Evolutionary conservation across 495 filamentous ascomycete genomes (phyloP).

Genomic region (Hapsidospora chrysogenum): DNA sequence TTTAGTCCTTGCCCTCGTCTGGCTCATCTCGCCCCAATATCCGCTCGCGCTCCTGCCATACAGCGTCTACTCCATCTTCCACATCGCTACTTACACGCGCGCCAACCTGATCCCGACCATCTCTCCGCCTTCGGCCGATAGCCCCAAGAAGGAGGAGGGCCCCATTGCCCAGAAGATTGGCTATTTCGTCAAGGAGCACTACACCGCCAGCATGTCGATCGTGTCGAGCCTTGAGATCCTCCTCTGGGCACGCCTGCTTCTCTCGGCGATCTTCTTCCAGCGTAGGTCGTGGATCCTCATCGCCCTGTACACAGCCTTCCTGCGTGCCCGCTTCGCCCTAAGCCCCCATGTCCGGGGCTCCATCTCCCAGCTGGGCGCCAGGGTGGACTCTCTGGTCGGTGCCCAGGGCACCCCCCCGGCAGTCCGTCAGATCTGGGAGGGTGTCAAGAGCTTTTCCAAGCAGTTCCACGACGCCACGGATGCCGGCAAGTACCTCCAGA

Average conservation of each 20-base stretch:
- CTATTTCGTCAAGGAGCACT: slow-evolving; percentile 92
- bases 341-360: slow-evolving; percentile 79
- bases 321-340: slow-evolving; percentile 79
- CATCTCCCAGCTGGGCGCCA: slow-evolving; percentile 51
- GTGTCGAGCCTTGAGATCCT: slow-evolving; percentile 60
- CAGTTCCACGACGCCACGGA: slow-evolving; percentile 71
- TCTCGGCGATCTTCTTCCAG: slow-evolving; percentile 68
- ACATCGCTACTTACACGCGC: slow-evolving; percentile 75
- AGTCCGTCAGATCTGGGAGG: slow-evolving; percentile 69
- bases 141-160: slow-evolving; percentile 44
- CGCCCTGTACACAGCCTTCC: slow-evolving; percentile 73
- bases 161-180: slow-evolving; percentile 68
- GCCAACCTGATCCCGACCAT: slow-evolving; percentile 53
- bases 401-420: slow-evolving; percentile 77
- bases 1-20: slow-evolving; percentile 82
- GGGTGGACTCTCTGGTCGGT: slow-evolving; percentile 64
- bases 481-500: slow-evolving; percentile 46
- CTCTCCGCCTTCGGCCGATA: slow-evolving; percentile 38
- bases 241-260: slow-evolving; percentile 67
- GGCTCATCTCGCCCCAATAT: slow-evolving; percentile 84
- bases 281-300: slow-evolving; percentile 82
- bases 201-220: slow-evolving; percentile 74
- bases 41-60: slow-evolving; percentile 84
- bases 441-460: slow-evolving; percentile 52
- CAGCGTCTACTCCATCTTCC: slow-evolving; percentile 94